Evolutionary conservation across 768 basidiomycete genomes (phyloP).

Genomic region (Macrolepiota albuminosa): DNA sequence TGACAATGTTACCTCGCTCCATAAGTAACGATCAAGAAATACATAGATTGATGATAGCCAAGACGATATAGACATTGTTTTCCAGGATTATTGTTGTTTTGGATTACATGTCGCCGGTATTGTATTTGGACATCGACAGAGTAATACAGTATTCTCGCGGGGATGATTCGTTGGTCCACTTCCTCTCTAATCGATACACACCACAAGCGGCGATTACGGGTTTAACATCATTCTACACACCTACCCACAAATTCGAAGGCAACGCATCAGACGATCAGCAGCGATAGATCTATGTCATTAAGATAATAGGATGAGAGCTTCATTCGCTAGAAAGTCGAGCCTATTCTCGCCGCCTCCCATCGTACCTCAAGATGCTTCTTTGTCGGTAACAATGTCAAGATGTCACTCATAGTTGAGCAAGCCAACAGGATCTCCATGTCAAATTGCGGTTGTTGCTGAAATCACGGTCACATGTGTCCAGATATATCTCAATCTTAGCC

Average conservation of each 20-base stretch:
- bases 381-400: not conserved
- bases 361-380: not conserved
- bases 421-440: not conserved
- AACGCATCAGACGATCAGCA: not conserved
- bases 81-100: not conserved
- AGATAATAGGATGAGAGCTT: no score
- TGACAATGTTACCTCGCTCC: not conserved
- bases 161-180: not conserved
- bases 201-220: constrained; percentile 1
- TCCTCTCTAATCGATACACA: not conserved
- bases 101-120: not conserved
- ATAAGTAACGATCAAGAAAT: not conserved
- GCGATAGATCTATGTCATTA: not conserved
- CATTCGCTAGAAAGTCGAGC: no score
- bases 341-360: no score
- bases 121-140: not conserved
- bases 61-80: not conserved
- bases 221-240: not conserved
- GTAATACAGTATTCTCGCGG: no score
- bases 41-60: not conserved
- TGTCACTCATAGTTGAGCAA: no score
- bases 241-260: not conserved
- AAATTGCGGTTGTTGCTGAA: not conserved
- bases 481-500: not conserved
- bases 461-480: not conserved